phyloP scores from a whole-genome alignment of 2,329 filamentous ascomycete species.

The Penicillium sp. region DNA sequence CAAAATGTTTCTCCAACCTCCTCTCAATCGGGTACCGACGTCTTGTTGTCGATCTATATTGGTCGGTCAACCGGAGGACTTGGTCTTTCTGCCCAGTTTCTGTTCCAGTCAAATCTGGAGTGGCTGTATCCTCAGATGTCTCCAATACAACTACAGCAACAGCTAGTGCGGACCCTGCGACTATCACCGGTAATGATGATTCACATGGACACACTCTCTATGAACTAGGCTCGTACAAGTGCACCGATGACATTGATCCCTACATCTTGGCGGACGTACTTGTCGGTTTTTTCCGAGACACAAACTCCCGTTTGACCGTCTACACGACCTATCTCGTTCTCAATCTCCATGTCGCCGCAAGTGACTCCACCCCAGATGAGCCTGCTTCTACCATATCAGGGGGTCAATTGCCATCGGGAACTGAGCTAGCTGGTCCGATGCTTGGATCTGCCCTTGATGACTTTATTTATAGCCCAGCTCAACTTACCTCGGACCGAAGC shows the following conservation, averaged over 20 bases:
- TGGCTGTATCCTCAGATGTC: slow-evolving; percentile 16
- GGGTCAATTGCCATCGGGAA: slow-evolving; percentile 37
- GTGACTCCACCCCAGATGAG: slow-evolving; percentile 34
- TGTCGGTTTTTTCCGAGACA: slow-evolving; percentile 46
- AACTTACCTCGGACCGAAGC: slow-evolving; percentile 44
- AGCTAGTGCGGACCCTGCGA: slow-evolving; percentile 17
- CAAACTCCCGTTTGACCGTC: slow-evolving; percentile 48
- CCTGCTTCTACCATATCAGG: slow-evolving; percentile 37
- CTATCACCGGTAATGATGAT: slow-evolving; percentile 19
- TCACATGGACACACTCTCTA: slow-evolving; percentile 30
- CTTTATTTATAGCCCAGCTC: slow-evolving; percentile 48
- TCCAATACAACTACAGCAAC: slow-evolving; percentile 14
- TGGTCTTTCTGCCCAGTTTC: slow-evolving; percentile 57
- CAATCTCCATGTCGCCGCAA: slow-evolving; percentile 52
- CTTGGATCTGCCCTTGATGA: slow-evolving; percentile 42
- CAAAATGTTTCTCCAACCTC: slow-evolving; percentile 55
- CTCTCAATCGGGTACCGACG: slow-evolving; percentile 52
- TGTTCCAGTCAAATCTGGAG: slow-evolving; percentile 33
- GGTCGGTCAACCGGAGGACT: slow-evolving; percentile 46
- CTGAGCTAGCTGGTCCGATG: slow-evolving; percentile 41
- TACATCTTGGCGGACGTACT: slow-evolving; percentile 45
- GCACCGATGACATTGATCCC: slow-evolving; percentile 47
- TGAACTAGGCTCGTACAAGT: slow-evolving; percentile 48
- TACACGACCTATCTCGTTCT: slow-evolving; percentile 47
- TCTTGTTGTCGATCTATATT: slow-evolving; percentile 55